Conservation (phyloP, 2,329 filamentous ascomycete genomes). For the Westerdykella sp. region DNA sequence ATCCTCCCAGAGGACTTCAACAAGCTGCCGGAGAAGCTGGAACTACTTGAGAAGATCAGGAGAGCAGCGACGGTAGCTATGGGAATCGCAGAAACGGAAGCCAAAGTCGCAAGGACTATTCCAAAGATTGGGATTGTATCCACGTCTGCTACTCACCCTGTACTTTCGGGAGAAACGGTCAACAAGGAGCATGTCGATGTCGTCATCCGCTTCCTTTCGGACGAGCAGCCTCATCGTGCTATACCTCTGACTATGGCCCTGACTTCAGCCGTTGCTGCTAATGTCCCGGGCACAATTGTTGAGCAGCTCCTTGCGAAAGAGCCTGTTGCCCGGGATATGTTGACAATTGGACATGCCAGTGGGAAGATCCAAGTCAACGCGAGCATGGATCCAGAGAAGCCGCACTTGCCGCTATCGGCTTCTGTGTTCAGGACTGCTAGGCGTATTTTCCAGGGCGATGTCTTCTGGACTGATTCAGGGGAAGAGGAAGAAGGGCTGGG, state of each 20-base stretch:
- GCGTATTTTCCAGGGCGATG: conserved; percentile 32
- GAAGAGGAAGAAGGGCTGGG: too few relatives aligned
- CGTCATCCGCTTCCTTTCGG: conserved; percentile 41
- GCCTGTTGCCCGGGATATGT: conserved; percentile 19
- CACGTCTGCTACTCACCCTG: conserved; percentile 30
- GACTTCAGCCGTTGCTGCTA: conserved; percentile 39
- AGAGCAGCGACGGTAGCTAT: conserved; percentile 53
- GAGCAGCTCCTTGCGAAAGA: conserved; percentile 23
- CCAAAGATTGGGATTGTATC: conserved; percentile 59
- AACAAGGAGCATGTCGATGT: conserved; percentile 33
- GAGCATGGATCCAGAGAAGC: conserved; percentile 22
- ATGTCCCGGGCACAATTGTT: conserved; percentile 33
- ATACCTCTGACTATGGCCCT: conserved; percentile 41
- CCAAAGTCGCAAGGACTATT: conserved; percentile 49
- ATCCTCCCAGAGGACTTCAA: conserved; percentile 53
- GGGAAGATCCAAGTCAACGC: conserved; percentile 35
- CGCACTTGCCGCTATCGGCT: conserved; percentile 18
- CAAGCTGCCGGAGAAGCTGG: conserved; percentile 44
- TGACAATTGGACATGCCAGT: conserved; percentile 39
- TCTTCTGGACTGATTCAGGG: conserved; percentile 4
- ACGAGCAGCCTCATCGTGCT: conserved; percentile 40
- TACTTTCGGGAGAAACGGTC: conserved; percentile 36
- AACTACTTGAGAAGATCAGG: conserved; percentile 53
- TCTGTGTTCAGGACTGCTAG: conserved; percentile 35
- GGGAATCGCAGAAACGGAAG: conserved; percentile 48